Base-by-base conservation (phyloP, 345 rosid species). In the Rubroshorea leprosula region DNA sequence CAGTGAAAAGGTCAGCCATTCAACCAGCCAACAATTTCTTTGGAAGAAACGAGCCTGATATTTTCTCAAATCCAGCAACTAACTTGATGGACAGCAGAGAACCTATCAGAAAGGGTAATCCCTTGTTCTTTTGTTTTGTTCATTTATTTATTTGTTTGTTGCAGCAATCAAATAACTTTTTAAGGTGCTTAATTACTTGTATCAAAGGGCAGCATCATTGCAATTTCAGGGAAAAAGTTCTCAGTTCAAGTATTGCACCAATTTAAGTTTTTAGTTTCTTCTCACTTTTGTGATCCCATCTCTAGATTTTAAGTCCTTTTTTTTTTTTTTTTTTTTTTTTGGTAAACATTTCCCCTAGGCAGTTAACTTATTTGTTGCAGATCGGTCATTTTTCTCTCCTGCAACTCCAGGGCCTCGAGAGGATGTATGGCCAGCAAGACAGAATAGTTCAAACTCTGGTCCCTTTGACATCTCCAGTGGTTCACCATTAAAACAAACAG, bases 361-460 rank as follows among this genome's bases (percentile, higher is more conserved):
- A 76, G 70, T 74, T 84, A 83, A 89, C 97, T 83, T 80, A 87
- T 74, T 63, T 80, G 68, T 57, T 69, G 89, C 99, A 89, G 99
- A 80, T 78, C 78, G 94, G 86, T 76, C 83, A 56, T 73, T 76
- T 79, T 74, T 57, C 68, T 78, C 89, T 83, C 96, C 97, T 68
- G 74, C 77, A 75, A 89, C 96, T 77, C 99, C 99, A 89, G 99
- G 94, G 54, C 88, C 86, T 49, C 81, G 79, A 70, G 96, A 89
- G 66, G 97, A 85, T 64, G 64, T 81, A 55, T 89, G 96, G 99
- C 85, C 90, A 58, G 83, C 94, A 44, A 89, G 96, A 75, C 96
- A 79, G 65, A 83, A 74, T 62, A 85, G 94, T 70, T 71, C 81
- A 14, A 78, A 78, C 70, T 82, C 94, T 15, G 84, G 85, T 71